These are phyloP conservation scores for Atalantia buxifolia DNA, from an alignment of 345 rosid species.

Conservation along the genomic window DNA sequence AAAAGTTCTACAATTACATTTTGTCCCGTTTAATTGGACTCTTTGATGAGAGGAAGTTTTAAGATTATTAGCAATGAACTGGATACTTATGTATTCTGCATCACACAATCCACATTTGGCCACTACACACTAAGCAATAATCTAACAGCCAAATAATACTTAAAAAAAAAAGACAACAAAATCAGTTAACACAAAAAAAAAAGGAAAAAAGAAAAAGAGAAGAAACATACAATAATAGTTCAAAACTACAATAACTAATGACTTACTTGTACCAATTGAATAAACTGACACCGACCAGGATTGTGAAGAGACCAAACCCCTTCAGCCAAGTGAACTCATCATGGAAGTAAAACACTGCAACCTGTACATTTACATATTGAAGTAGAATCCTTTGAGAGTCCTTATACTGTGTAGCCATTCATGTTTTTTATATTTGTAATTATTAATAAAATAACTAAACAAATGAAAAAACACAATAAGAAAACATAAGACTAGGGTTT, in stretches of 20 bases:
- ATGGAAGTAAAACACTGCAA: conserved; percentile 95
- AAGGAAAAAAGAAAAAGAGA: not conserved
- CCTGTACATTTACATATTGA: conserved; percentile 39
- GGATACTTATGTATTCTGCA: not conserved
- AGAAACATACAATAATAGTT: not conserved
- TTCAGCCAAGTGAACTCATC: conserved; percentile 94
- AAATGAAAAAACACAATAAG: not conserved
- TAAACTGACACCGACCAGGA: conserved; percentile 86
- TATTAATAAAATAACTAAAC: not conserved
- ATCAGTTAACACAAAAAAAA: not conserved
- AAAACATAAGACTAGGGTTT: not conserved
- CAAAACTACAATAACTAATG: not conserved
- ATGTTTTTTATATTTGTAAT: not conserved
- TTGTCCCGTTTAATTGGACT: not conserved
- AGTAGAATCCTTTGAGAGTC: not conserved
- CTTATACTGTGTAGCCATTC: not conserved
- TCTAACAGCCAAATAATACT: not conserved
- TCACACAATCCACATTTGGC: not conserved
- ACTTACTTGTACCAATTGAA: conserved; percentile 99
- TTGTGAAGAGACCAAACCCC: conserved; percentile 79
- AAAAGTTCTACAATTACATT: not conserved
- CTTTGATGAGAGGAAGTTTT: not conserved
- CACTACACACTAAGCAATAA: not conserved
- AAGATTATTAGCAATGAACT: not conserved
- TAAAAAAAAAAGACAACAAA: not conserved